Evolutionary conservation across 1,284 basidiomycete species (phyloP).

Genomic region (Ustilago trichophora): DNA sequence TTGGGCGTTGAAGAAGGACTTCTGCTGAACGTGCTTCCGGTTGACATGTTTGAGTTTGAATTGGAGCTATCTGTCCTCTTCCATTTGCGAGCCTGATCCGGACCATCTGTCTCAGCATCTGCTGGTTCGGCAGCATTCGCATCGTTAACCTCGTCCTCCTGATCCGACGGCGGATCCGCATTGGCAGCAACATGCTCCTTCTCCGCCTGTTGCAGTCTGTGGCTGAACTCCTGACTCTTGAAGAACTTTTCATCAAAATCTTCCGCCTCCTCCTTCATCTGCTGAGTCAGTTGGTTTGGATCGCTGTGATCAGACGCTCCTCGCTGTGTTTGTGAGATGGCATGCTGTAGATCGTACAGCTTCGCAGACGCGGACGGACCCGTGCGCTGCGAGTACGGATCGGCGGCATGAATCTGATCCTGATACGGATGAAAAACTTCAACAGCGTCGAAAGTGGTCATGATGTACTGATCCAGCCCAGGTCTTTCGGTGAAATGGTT

Average conservation of each 20-base stretch:
- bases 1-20: conserved; percentile 33
- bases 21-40: conserved; percentile 15
- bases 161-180: conserved; percentile 26
- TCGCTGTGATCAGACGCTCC: conserved; percentile 37
- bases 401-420: conserved; percentile 36
- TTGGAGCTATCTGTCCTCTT: conserved; percentile 36
- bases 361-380: conserved; percentile 36
- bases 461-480: conserved; percentile 75
- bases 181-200: conserved; percentile 39
- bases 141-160: conserved; percentile 17
- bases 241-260: conserved; percentile 63
- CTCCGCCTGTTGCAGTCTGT: conserved; percentile 49
- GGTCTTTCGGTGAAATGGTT: conserved; percentile 43
- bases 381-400: conserved; percentile 41
- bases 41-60: conserved; percentile 20
- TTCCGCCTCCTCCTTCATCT: conserved; percentile 29
- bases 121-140: conserved; percentile 1
- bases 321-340: conserved; percentile 51
- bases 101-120: conserved; percentile 3
- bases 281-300: conserved; percentile 39
- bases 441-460: conserved; percentile 87
- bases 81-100: conserved; percentile 5
- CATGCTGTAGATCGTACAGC: conserved; percentile 50
- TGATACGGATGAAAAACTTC: conserved; percentile 55
- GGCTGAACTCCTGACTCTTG: conserved; percentile 61